Evolutionary conservation across 202 grass and related monocot genomes (phyloP), one percentile per base, ranked within the genome.

Genomic region (Carex arenaria): DNA sequence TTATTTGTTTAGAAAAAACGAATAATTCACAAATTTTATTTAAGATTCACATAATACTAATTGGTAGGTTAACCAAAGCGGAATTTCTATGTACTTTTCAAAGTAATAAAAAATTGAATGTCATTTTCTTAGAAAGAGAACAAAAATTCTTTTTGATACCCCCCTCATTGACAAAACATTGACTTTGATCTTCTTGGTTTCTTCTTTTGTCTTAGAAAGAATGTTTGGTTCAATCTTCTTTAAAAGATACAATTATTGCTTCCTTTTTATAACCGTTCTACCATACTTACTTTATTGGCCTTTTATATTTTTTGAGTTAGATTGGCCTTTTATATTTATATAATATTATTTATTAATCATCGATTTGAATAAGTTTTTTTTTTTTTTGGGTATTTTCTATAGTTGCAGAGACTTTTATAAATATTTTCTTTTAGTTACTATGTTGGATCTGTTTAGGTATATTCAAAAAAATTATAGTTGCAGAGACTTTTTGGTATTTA

Each of bases 91-190:
- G 17, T 80, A 80, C 57, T 28, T 68, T 30, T 68, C 57, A 23
- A 61, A 67, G 20, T 17, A 23, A 65, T n/a, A 4, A 52, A 68
- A 68, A 32, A 34, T 64, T 12, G 36, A 56, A 51, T 53, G 80
- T 82, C 63, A 68, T 82, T 82, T 66, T 68, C 80, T 51, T 67
- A 68, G 61, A 40, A 55, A 67, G 51, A 82, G 20, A 45, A 68
- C 45, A 67, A 67, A 65, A 53, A 36, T 82, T 68, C 62, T 82
- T 64, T 82, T 82, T 55, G 5, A 68, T 56, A 65, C 18, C 14
- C 7, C 7, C 14, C 19, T 55, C 45, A 23, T 67, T 82, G 45
- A 82, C 80, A 63, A 82, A 82, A 67, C 36, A 65, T 68, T 82
- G 80, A 82, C 43, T n/a, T 68, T 31, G 26, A 53, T 65, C 43